These are phyloP conservation scores for Bassia scoparia DNA, from an alignment of 148 eudicot genomes.

Conservation along the genomic window DNA sequence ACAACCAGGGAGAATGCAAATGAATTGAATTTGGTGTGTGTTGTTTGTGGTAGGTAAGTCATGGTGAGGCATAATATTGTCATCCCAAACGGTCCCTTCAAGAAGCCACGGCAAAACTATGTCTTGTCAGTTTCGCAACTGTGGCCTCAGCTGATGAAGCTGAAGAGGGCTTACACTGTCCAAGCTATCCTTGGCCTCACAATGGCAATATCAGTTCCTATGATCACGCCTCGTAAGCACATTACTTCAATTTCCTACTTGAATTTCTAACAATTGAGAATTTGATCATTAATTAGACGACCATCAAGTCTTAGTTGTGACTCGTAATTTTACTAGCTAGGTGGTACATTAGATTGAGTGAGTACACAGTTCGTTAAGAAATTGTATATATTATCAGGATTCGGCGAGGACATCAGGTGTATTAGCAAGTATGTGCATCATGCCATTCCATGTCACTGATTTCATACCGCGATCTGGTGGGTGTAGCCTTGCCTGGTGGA, in stretches of 20 bases:
- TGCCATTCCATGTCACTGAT: constrained; percentile 77
- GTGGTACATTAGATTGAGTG: no score
- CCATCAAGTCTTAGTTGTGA: no score
- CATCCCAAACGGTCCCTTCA: no score
- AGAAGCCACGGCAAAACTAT: constrained; percentile 54
- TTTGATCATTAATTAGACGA: no score
- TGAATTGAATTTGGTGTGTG: no score
- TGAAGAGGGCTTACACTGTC: constrained; percentile 60
- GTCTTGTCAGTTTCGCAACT: constrained; percentile 52
- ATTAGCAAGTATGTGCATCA: constrained; percentile 72
- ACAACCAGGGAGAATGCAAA: no score
- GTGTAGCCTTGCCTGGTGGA: constrained; percentile 80
- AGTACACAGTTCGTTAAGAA: no score
- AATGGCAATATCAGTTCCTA: constrained; percentile 76
- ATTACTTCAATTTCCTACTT: neutral
- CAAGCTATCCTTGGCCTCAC: constrained; percentile 83
- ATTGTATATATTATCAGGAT: no score
- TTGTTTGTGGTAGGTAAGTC: no score
- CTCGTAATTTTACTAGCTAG: no score
- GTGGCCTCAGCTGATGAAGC: constrained; percentile 67
- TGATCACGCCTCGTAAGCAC: constrained; percentile 86
- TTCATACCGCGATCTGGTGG: constrained; percentile 64
- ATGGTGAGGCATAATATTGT: no score
- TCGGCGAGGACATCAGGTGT: constrained; percentile 74
- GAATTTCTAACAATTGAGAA: no score